These are phyloP conservation scores for Mycosphaerella arachidis DNA, from an alignment of 2,329 filamentous ascomycete species.

Conservation along the genomic window DNA sequence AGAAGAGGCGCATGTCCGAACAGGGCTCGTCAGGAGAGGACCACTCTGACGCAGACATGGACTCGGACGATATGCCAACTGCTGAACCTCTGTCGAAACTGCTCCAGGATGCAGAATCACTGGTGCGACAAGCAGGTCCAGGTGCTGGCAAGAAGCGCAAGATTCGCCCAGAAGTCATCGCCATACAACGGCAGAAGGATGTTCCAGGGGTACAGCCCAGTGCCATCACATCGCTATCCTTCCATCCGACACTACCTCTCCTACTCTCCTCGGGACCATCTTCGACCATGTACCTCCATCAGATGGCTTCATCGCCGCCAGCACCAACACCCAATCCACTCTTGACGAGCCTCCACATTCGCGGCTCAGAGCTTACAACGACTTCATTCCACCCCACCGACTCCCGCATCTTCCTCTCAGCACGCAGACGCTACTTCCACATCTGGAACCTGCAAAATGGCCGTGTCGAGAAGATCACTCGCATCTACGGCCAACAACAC, in stretches of 20 bases:
- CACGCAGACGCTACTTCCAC: slow-evolving; percentile 86
- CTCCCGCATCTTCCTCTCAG: slow-evolving; percentile 80
- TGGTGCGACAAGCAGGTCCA: slow-evolving; percentile 52
- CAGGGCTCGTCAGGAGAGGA: slow-evolving; percentile 33
- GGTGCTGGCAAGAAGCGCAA: slow-evolving; percentile 58
- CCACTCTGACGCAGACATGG: slow-evolving; percentile 47
- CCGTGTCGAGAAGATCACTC: slow-evolving; percentile 72
- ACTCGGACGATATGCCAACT: slow-evolving; percentile 52
- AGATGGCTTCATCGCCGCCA: slow-evolving; percentile 70
- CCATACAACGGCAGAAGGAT: slow-evolving; percentile 85
- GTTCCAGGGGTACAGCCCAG: slow-evolving; percentile 72
- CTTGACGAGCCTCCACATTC: slow-evolving; percentile 83
- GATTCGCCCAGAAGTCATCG: slow-evolving; percentile 78
- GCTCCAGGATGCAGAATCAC: slow-evolving; percentile 66
- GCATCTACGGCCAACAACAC: slow-evolving; percentile 68
- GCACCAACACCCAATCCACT: slow-evolving; percentile 75
- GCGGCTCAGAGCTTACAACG: slow-evolving; percentile 75
- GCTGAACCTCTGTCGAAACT: slow-evolving; percentile 74
- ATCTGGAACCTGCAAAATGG: slow-evolving; percentile 85
- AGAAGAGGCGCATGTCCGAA: slow-evolving; percentile 44
- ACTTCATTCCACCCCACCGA: slow-evolving; percentile 70
- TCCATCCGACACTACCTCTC: slow-evolving; percentile 84
- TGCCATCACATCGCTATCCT: slow-evolving; percentile 75
- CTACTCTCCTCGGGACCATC: slow-evolving; percentile 84
- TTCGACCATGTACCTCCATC: slow-evolving; percentile 81